phyloP scores from a whole-genome alignment of 2,329 filamentous ascomycete species.

The Chaetomiaceae sp. region DNA sequence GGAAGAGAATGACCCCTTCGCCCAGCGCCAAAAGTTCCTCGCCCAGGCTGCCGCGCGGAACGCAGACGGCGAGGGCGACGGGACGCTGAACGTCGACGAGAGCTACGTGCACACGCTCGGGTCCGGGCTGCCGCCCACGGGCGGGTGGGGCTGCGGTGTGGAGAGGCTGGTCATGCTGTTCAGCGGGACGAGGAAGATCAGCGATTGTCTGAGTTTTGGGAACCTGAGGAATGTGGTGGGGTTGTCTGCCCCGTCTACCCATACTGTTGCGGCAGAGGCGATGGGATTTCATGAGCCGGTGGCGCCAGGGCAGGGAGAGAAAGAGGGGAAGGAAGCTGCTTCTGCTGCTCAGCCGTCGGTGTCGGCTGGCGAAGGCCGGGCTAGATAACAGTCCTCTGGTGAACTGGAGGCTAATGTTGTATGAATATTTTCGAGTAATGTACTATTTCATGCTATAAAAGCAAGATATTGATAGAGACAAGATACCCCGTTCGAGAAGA shows the following conservation, averaged over 20 bases:
- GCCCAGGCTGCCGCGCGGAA: constrained; percentile 40
- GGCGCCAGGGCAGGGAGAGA: no score
- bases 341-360: no score
- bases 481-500: constrained; percentile 2
- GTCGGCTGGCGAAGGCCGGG: no score
- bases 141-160: constrained; percentile 92
- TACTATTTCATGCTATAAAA: no score
- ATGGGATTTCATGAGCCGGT: no score
- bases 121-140: constrained; percentile 89
- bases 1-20: constrained; percentile 90
- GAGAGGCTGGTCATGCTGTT: constrained; percentile 92
- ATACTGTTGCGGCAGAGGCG: constrained; percentile 24
- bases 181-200: constrained; percentile 70
- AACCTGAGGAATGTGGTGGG: constrained; percentile 67
- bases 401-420: no score
- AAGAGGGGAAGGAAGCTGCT: not conserved
- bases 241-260: constrained; percentile 29
- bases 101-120: constrained; percentile 80
- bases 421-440: not conserved
- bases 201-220: constrained; percentile 84
- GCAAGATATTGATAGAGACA: no score
- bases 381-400: no score
- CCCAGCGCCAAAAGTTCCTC: constrained; percentile 78
- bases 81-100: constrained; percentile 58
- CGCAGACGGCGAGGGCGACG: constrained; percentile 38